Base-by-base conservation (phyloP, 2,329 filamentous ascomycete genomes). In the Trichoderma sp. region DNA sequence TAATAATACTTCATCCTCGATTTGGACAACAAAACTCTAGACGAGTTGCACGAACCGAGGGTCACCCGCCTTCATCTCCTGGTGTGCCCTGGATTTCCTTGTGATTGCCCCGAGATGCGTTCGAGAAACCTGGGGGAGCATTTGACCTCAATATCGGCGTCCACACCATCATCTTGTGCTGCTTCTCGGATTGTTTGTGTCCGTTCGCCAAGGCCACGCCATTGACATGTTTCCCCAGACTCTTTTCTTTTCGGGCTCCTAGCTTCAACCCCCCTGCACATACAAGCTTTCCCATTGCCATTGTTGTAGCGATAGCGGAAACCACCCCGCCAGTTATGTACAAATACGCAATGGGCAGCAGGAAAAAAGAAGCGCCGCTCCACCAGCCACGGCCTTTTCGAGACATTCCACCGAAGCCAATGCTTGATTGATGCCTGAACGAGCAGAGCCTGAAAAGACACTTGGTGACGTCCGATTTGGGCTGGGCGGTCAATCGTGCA, bases 391-490 rank as follows among this genome's bases (percentile, higher is more conserved):
- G 62, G 50, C 33, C 14, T 60, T 72, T 60, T 33, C 63, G 31
- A 67, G 35, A 67, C 63, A 67, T 62, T 60, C 29, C 56, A 75
- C 64, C 64, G 72, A 68, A n/a, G 64, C 65, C 53, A 53, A 56
- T 62, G 53, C n/a, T 65, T 64, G 71, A 73, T 65, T 64, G 71
- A 73, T 65, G 60, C 71, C 71, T 14, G n/a, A 62, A 73, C 31
- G 38, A 27, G 27, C 27, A 38, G 38, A 38, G 59, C 38, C 69
- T 31, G 33, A 64, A 64, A 64, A 8, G 3, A 21, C 31, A 27
- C 53, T 53, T 72, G 38, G 59, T 72, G 69, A 72, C 59, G 38
- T 72, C 69, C 69, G 6, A n/a, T 72, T 53, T 16, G 41, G 50
- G 24, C 50, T 59, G 45, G 45, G 45, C 27, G 31, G 66, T 24